Percentiles rank a stretch among this genome's conserved stretches.
phyloP scores from a whole-genome alignment of 2,329 filamentous ascomycete genomes.

The Graphilbum fragrans region DNA sequence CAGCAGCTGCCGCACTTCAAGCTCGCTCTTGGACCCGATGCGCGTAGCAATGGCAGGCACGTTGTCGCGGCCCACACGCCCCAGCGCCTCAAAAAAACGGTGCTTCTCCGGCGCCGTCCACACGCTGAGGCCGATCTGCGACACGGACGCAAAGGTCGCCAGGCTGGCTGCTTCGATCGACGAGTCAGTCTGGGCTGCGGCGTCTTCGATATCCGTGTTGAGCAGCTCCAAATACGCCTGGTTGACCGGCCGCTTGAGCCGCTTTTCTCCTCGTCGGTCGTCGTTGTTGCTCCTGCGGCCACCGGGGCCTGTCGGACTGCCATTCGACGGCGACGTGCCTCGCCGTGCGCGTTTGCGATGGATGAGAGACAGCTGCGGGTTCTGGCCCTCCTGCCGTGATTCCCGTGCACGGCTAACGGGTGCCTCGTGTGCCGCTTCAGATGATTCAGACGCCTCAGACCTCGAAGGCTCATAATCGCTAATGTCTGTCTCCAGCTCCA shows the following conservation, averaged over 20 bases:
- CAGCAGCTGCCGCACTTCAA: conserved; percentile 64
- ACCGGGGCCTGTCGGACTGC: not conserved
- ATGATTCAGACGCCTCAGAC: too few species aligned
- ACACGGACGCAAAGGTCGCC: too few species aligned
- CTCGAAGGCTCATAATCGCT: too few species aligned
- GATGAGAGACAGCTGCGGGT: too few species aligned
- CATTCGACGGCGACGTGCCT: too few species aligned
- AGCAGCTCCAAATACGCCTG: conserved; percentile 35
- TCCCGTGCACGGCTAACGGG: too few species aligned
- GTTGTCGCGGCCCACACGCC: conserved; percentile 51
- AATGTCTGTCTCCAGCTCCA: too few species aligned
- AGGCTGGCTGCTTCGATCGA: conserved; percentile 13
- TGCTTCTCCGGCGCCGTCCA: conserved; percentile 67
- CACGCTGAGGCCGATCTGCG: conserved; percentile 54
- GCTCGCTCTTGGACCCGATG: conserved; percentile 52
- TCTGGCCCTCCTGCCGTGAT: too few species aligned
- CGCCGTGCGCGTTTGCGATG: too few species aligned
- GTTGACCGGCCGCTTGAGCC: conserved; percentile 29
- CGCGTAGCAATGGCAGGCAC: conserved; percentile 49
- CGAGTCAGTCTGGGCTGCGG: conserved; percentile 23
- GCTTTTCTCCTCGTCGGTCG: conserved; percentile 20
- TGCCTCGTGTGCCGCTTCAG: too few species aligned
- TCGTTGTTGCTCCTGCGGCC: not conserved
- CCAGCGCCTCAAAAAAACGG: conserved; percentile 53
- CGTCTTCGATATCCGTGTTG: conserved; percentile 47